Base-by-base conservation (phyloP, 2,329 filamentous ascomycete species). In the Acrodontium crateriforme region DNA sequence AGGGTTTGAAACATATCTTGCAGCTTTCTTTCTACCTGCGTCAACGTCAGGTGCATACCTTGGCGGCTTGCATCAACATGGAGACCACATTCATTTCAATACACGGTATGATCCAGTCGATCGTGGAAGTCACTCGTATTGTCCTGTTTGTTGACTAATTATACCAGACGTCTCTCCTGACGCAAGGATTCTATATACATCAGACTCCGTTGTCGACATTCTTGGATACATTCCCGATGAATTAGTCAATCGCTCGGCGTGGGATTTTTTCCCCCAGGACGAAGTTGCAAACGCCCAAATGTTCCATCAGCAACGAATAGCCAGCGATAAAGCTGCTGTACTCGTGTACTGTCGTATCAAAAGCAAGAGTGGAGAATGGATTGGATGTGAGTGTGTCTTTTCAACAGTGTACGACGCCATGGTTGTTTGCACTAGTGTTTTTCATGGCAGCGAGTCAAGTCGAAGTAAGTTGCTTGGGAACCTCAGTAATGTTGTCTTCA, bases 371-470 rank as follows among this genome's bases (percentile, higher is more conserved):
- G 79, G 78, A 10, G 60, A 67, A 29, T 91, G 78, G 74, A 60
- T 87, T 20, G 73, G 71, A 37, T 89, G 81, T 55, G 83, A 92
- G 56, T 89, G 81, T 54, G 84, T 82, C 53, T 92, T 91, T 51
- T 89, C 82, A 4, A 66, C 91, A 22, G 83, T 91, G 23, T 79
- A 91, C 52, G 78, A 91, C 64, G 80, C 89, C 13, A 63, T 92
- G 54, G 80, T 91, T 26, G 81, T 80, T 21, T 84, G 79, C 47
- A 87, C 76, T 9, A 84, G 78, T 46, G 69, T 89, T 37, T 91
- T 89, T 50, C 65, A 66, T 28, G 62, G 65, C 29, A 74, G 74
- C 14, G 64, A 66, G 37, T 77, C 71, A 47, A 85, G 78, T 44
- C 68, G 82, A 46, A 75, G 82, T 89, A 65, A 56, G 79, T 65